Percentiles rank a stretch among this genome's conserved stretches.
Evolutionary conservation across 1,284 basidiomycete genomes (phyloP).

Genomic region (Hemileia vastatrix): DNA sequence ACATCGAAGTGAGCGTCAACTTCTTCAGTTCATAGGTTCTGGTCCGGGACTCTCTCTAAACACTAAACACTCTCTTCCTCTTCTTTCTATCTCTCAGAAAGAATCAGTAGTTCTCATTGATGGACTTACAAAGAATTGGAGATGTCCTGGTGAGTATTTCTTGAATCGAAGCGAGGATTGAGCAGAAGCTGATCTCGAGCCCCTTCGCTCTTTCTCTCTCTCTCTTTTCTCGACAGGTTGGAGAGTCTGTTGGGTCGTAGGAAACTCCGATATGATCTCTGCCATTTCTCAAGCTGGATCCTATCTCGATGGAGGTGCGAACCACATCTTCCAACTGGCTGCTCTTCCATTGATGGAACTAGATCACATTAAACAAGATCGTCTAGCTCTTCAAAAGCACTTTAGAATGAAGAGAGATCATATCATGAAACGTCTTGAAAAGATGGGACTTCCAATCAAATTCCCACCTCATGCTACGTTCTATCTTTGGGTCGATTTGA

Average conservation of each 20-base stretch:
- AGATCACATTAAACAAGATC: conserved; percentile 59
- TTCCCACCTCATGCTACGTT: conserved; percentile 69
- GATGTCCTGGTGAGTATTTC: too few species aligned
- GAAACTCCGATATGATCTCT: conserved; percentile 73
- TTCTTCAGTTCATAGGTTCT: too few species aligned
- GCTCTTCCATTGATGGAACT: conserved; percentile 73
- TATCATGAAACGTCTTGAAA: conserved; percentile 64
- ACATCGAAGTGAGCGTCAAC: conserved; percentile 26
- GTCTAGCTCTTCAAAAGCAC: conserved; percentile 54
- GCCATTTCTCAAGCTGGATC: conserved; percentile 72
- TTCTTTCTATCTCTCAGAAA: conserved; percentile 57
- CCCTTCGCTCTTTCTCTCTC: conserved; percentile 52
- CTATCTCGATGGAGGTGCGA: conserved; percentile 35
- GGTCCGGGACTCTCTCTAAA: too few species aligned
- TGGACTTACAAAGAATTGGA: conserved; percentile 73
- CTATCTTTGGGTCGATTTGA: conserved; percentile 84
- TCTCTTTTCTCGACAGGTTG: conserved; percentile 66
- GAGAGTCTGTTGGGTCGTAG: conserved; percentile 91
- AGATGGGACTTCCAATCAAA: conserved; percentile 64
- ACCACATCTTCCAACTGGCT: conserved; percentile 58
- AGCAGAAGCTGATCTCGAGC: conserved; percentile 72
- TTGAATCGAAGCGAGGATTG: background rate
- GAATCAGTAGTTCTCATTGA: conserved; percentile 76
- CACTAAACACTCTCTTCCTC: background rate
- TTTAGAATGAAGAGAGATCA: conserved; percentile 86